Evolutionary conservation across 768 basidiomycete species (phyloP).

Genomic region (Boletus fagicola): DNA sequence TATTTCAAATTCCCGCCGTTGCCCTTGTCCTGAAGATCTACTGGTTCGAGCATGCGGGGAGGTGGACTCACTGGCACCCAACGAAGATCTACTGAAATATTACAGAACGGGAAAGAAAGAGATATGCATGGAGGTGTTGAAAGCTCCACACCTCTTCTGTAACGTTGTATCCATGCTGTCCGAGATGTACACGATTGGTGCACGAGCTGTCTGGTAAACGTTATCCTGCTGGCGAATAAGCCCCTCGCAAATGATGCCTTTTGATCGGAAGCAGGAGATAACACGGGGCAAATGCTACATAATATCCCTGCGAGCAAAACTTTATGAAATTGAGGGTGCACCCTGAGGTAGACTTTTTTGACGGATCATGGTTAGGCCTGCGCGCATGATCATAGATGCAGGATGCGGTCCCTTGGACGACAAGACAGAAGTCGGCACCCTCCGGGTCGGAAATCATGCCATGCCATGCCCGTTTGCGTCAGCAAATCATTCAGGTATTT

Average conservation of each 20-base stretch:
- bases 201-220: constrained; percentile 20
- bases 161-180: constrained; percentile 28
- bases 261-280: constrained; percentile 29
- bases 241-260: constrained; percentile 9
- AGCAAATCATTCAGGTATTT: not conserved
- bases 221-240: constrained; percentile 17
- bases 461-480: not conserved
- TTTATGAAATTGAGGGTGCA: constrained; percentile 30
- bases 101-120: constrained; percentile 1
- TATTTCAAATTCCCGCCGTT: constrained; percentile 31
- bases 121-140: constrained; percentile 2
- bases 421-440: constrained; percentile 24
- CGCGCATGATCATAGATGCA: constrained; percentile 11
- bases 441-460: constrained; percentile 23
- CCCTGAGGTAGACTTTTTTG: constrained; percentile 27
- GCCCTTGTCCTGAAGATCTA: constrained; percentile 19
- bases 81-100: constrained; percentile 12
- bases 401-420: constrained; percentile 9
- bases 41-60: constrained; percentile 11
- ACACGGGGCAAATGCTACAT: constrained; percentile 27
- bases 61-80: constrained; percentile 1
- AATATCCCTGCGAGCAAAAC: constrained; percentile 29
- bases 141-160: constrained; percentile 21
- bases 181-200: constrained; percentile 7
- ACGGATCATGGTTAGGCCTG: constrained; percentile 13